Conservation (phyloP, 208 protist genomes). For the Trypanosoma brucei region DNA sequence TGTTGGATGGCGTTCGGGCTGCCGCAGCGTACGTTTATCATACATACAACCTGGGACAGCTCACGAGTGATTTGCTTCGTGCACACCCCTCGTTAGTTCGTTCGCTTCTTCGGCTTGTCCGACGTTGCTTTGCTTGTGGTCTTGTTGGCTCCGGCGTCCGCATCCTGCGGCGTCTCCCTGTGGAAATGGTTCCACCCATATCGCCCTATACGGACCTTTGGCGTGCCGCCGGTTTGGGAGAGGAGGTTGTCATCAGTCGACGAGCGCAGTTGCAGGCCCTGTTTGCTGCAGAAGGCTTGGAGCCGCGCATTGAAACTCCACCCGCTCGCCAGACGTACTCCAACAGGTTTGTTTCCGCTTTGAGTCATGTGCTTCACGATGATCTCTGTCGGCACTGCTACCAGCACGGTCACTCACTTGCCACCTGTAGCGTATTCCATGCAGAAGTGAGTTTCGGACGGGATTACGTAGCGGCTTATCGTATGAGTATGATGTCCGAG, state of each 20-base stretch:
- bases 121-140: conserved; percentile 34
- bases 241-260: conserved; percentile 37
- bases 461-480: conserved; percentile 82
- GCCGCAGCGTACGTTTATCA: conserved; percentile 72
- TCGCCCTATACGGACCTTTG: conserved; percentile 48
- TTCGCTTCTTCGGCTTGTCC: conserved; percentile 33
- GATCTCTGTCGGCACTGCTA: conserved; percentile 82
- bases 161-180: conserved; percentile 65
- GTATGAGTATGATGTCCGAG: conserved; percentile 87
- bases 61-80: conserved; percentile 47
- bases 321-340: conserved; percentile 52
- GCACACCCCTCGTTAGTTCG: conserved; percentile 32
- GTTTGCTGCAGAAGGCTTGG: conserved; percentile 50
- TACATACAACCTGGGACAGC: conserved; percentile 62
- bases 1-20: conserved; percentile 44
- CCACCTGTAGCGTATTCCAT: conserved; percentile 73
- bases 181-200: conserved; percentile 48
- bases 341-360: conserved; percentile 44
- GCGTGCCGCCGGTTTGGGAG: conserved; percentile 56
- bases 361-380: conserved; percentile 58
- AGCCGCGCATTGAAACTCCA: conserved; percentile 35
- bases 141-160: conserved; percentile 47
- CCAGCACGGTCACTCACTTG: conserved; percentile 54
- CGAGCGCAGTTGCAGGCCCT: conserved; percentile 41
- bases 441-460: conserved; percentile 79